Base-by-base conservation (phyloP, 2,329 filamentous ascomycete genomes). In the Fusarium humuli region DNA sequence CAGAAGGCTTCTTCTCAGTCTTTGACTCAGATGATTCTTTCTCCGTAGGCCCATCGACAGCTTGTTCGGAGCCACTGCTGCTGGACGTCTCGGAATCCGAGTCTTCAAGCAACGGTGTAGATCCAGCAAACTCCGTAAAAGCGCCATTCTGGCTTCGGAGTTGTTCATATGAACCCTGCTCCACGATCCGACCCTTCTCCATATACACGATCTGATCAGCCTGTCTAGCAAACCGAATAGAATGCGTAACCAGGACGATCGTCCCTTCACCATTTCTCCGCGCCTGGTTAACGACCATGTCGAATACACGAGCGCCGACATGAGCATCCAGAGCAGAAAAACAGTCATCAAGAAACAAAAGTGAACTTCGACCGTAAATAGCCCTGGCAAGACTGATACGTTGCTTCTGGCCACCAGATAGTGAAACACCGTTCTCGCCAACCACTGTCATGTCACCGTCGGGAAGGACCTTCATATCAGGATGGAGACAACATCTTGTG, bases 391-490 rank as follows among this genome's bases (percentile, higher is more conserved):
- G 65, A 48, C 65, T 69, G 6, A 69, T 58, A 1, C 65, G 65
- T 6, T 69, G 65, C 16, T 69, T 69, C 18, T 69, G 65, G 0
- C 65, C 65, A 5, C 65, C 65, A 2, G 65, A 69, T 0, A 69
- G n/a, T 1, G 65, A 69, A 18, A 69, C 65, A 0, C 65, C 65
- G 14, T 65, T 69, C n/a, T 69, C 65, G 0, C 65, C 65, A 1
- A 69, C 65, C 2, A 69, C 65, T 1, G 65, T 69, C 65, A 69
- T 69, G 2, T 69, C 65, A 1, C 65, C 60, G 2, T 69, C 65
- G 2, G 65, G 49, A 0, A 69, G 23, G 4, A 27, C 52, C 2
- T 69, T 57, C 30, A 69, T 37, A 7, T 69, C 65, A 3, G 45
- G 65, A 0, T 69, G 65, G 1, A 69, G 25, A 14, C 65, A 69